Base-by-base conservation (phyloP, 2,329 filamentous ascomycete species). In the Sporothrix luriei region DNA sequence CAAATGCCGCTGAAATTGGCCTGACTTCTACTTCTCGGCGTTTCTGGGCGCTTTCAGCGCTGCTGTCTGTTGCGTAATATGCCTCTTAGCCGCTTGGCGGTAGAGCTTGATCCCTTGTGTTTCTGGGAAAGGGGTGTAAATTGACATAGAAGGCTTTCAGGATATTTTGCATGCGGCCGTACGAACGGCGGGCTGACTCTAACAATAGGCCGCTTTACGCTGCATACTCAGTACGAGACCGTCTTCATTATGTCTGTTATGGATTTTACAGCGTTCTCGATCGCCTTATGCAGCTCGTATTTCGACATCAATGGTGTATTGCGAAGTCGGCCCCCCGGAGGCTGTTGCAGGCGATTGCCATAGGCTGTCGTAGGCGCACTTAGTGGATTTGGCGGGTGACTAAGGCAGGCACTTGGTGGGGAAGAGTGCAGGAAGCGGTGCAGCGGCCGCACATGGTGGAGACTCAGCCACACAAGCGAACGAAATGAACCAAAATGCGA, bases 221-320 rank as follows among this genome's bases (percentile, higher is more conserved):
- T 7, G 33, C 33, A 33, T 9, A n/a, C n/a, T n/a, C n/a, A n/a
- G n/a, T n/a, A 49, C 19, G 48, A 49, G 48, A 49, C 48, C 48
- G 9, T 33, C 33, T 5, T 9, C 33, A 7, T 29, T 33, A 9
- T 33, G 33, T 33, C 33, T 33, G 33, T 9, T 5, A 2, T 7
- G 5, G 19, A 6, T n/a, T 49, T 49, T 26, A 4, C 57, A 19
- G n/a, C n/a, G n/a, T n/a, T n/a, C n/a, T n/a, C 21, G 24, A 65
- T 46, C 64, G 64, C 64, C 26, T 66, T 49, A 55, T 40, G 49
- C 13, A 66, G 29, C 49, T 67, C 38, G 51, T 67, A 67, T 67
- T 67, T 55, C 65, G 64, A 66, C 48, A 55, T 66, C 43, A 49
- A 29, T n/a, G 24, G 61, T 49, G 38, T 26, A 57, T 57, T 29